Evolutionary conservation across 148 eudicot species (phyloP).

Genomic region (Vaccinium myrtillus): DNA sequence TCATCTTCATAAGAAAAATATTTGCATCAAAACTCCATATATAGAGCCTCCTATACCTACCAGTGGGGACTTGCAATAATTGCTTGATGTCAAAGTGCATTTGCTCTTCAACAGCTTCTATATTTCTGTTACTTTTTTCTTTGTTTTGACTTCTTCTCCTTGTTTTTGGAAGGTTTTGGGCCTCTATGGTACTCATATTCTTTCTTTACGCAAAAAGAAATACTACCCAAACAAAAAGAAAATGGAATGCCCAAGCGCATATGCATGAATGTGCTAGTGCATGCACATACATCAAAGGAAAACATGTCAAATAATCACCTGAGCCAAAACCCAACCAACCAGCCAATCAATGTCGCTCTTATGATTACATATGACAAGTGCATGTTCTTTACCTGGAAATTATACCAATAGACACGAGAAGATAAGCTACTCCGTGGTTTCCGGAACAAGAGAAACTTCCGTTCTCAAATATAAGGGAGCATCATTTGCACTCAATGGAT

Average conservation of each 20-base stretch:
- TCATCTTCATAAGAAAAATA: neutral
- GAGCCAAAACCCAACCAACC: conserved; percentile 95
- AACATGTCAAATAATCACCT: conserved; percentile 41
- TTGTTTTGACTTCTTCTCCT: neutral
- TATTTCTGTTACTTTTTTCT: neutral
- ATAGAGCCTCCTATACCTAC: neutral
- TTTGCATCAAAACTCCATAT: neutral
- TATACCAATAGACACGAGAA: conserved; percentile 15
- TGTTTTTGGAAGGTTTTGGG: neutral
- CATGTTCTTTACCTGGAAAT: conserved; percentile 84
- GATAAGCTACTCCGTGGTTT: neutral
- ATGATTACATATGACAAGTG: conserved; percentile 77
- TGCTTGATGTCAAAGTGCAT: neutral
- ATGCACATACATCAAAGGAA: neutral
- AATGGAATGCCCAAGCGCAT: neutral
- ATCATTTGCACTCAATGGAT: neutral
- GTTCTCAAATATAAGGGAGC: neutral
- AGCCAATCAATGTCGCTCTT: conserved; percentile 98
- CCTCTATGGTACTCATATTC: neutral
- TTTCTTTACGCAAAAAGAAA: neutral
- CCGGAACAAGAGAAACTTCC: neutral
- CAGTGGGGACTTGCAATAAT: neutral
- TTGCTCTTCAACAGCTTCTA: neutral
- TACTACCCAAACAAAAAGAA: neutral
- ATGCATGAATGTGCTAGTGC: neutral